Evolutionary conservation across 371 early-diverging fungal species (phyloP), one percentile per base, ranked within the genome.

Genomic region (Syncephalastrum racemosum): DNA sequence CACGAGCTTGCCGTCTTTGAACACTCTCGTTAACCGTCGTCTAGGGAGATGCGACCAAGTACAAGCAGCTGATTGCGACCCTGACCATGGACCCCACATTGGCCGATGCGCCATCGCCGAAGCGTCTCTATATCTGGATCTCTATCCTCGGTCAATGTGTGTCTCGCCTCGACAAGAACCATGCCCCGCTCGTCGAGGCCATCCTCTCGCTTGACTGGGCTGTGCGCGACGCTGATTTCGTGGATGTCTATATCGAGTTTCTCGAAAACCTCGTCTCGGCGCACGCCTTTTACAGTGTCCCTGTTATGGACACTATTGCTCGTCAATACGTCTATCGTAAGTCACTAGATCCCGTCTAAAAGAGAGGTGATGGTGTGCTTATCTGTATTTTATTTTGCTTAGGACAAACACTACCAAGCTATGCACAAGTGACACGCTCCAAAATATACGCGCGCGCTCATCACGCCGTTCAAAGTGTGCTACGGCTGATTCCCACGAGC

Each of bases 251-350:
- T 63, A 62, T 82, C 15, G 82, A 81, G 12, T 85, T 96, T 51
- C 45, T 96, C 48, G 84, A 90, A 36, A 89, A 93, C 63, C 68
- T 96, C 2, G 90, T 93, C 2, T 87, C 90, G 2, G 94, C 95
- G 0, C 93, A 95, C 65, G 87, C 94, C 2, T 79, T 82, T 45
- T 90, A 91, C 68, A 82, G 85, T 12, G 73, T 75, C 3, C 82
- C 89, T 36, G 88, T 90, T 3, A 68, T 90, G 42, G 63, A 75
- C 18, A 75, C 80, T 56, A 68, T 94, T 14, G 86, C 90, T 2
- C 63, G 67, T 27, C 73, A 79, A 20, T 82, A 93, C 48, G 51
- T 70, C n/a, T 84, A 66, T 50, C 87, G 93, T 87, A 77, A 68
- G 84, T 64, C 4, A 16, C 24, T 16, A 5, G 27, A 36, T n/a